Evolutionary conservation across 2,329 filamentous ascomycete species (phyloP).

Genomic region (Cladorrhinum sp.): DNA sequence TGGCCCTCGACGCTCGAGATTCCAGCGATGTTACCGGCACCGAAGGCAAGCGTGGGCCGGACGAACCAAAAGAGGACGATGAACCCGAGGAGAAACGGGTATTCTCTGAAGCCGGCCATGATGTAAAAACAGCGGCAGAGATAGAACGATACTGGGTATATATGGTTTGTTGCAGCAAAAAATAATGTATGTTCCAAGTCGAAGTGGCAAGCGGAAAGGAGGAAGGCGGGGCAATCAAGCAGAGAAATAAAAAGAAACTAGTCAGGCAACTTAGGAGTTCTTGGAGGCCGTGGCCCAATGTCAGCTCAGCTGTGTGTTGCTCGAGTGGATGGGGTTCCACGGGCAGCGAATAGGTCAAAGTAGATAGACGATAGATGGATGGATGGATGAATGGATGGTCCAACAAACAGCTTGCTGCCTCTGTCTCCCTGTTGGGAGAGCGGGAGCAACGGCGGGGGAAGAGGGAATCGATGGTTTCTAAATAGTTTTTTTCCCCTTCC

Average conservation of each 20-base stretch:
- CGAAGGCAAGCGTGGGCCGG: conserved; percentile 71
- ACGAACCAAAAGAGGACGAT: conserved; percentile 64
- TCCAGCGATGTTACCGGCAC: conserved; percentile 83
- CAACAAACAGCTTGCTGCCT: neutral
- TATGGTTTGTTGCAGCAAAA: conserved; percentile 1
- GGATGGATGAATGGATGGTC: neutral
- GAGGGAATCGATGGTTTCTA: neutral
- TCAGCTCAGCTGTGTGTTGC: conserved; percentile 3
- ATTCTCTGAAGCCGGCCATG: conserved; percentile 50
- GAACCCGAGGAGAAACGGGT: conserved; percentile 52
- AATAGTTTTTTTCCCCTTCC: neutral
- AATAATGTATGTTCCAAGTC: neutral
- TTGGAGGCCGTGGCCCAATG: conserved; percentile 2
- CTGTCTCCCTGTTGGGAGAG: no score
- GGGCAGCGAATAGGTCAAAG: neutral
- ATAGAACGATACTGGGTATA: neutral
- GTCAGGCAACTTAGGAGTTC: neutral
- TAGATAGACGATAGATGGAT: neutral
- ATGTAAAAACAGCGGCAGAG: conserved; percentile 20
- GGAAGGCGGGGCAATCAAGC: conserved; percentile 2
- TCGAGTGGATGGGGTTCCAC: neutral
- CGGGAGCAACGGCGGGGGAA: neutral
- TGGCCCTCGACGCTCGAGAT: conserved; percentile 77
- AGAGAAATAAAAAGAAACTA: conserved; percentile 4
- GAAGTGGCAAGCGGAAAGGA: neutral